phyloP scores from a whole-genome alignment of 106 monocot species.

The Dendrobium chrysotoxum region DNA sequence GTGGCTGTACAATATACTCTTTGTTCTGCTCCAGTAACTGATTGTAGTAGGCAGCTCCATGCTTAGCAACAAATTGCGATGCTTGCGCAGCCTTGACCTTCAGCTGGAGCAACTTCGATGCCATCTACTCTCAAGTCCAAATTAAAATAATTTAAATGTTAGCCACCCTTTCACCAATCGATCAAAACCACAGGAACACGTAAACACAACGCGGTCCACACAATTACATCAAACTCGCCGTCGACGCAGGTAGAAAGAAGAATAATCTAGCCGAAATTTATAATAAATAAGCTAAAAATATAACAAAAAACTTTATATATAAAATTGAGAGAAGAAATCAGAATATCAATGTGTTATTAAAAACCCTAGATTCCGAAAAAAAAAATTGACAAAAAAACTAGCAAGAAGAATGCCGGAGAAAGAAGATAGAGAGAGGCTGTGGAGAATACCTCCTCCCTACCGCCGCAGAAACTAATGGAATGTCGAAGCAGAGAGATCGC shows the following conservation, averaged over 20 bases:
- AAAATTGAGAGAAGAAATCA: not conserved
- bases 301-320: not conserved
- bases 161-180: not conserved
- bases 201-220: not conserved
- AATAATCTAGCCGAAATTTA: not conserved
- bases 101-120: constrained; percentile 12
- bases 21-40: constrained; percentile 18
- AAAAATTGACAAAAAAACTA: not conserved
- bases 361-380: constrained; percentile 1
- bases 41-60: constrained; percentile 16
- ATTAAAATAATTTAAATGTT: not conserved
- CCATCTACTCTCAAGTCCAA: constrained; percentile 10
- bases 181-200: not conserved
- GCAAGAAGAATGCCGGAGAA: not conserved
- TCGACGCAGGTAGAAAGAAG: not conserved
- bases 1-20: constrained; percentile 13
- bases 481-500: not conserved
- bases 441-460: not conserved
- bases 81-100: constrained; percentile 10
- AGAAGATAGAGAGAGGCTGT: not conserved
- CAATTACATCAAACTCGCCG: not conserved
- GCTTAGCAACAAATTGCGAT: constrained; percentile 7
- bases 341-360: not conserved
- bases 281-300: not conserved
- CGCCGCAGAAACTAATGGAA: not conserved